Evolutionary conservation across 2,329 filamentous ascomycete species (phyloP), one percentile per base, ranked within the genome.

Genomic region (Teratosphaeria gauchensis): DNA sequence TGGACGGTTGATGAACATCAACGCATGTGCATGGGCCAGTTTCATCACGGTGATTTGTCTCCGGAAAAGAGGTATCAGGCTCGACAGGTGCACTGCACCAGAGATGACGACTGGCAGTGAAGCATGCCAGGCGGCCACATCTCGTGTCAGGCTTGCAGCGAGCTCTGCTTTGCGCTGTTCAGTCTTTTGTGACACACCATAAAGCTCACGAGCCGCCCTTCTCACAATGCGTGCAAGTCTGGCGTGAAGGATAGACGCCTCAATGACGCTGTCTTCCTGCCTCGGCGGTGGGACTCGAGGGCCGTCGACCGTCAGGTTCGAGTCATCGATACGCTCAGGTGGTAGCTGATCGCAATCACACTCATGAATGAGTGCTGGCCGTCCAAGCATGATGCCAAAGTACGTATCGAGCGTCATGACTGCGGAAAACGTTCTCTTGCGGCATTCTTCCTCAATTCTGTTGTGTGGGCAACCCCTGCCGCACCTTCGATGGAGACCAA

Each of bases 1-100:
- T 0, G 80, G 77, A 0, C 82, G 77, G 53, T 81, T 82, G 6
- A 80, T 77, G 19, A 84, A 76, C 65, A 85, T 81, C 8, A 81
- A 73, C 2, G 81, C 80, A 56, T 84, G 82, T 4, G 76, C 77
- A 61, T 83, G 78, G 0, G 80, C 80, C 0, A 84, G 71, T 46
- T 78, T 79, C 9, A 84, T 68, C 0, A 82, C 80, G 0, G 74
- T 78, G 1, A 80, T 77, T 61, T 84, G 82, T 3, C 79, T 72
- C 57, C 79, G 75, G 62, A 80, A 81, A n/a, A 78, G 73, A 1
- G 78, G 74, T 33, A 79, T 76, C 7, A 79, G 66, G 57, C 75
- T 73, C 4, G 73, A 75, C 0, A 75, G 71, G 54, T 77, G 75
- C 4, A 79, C 68, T 8, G 70, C 73, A 53, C 76, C 73, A 0